phyloP scores from a whole-genome alignment of 192 early-diverging fungal species.

The Gonapodya sp. region DNA sequence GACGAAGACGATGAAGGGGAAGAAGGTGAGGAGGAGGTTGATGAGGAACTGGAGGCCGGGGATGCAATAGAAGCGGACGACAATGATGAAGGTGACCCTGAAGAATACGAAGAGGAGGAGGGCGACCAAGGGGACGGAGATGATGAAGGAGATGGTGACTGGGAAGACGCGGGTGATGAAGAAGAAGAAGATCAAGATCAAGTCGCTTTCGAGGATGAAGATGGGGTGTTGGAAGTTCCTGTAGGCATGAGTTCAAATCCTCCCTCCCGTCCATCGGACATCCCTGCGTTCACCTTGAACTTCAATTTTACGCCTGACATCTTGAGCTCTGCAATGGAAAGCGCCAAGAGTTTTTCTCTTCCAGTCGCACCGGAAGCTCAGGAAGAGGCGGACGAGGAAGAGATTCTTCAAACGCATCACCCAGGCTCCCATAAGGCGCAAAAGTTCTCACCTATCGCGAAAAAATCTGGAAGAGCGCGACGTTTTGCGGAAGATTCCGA shows the following conservation, averaged over 20 bases:
- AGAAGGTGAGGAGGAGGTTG: not conserved
- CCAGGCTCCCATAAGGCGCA: not conserved
- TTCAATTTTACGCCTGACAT: not conserved
- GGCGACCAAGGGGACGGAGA: not conserved
- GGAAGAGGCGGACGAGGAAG: not conserved
- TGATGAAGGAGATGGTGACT: not conserved
- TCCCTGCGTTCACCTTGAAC: not conserved
- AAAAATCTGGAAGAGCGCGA: not conserved
- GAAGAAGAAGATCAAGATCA: not conserved
- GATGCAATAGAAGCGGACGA: not conserved
- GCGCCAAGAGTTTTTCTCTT: not conserved
- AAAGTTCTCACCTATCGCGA: not conserved
- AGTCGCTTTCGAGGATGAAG: not conserved
- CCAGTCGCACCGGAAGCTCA: not conserved
- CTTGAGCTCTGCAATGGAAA: not conserved
- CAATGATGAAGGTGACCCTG: not conserved
- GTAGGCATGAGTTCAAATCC: not conserved
- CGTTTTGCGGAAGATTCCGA: not conserved
- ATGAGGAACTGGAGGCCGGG: not conserved
- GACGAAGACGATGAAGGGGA: not conserved
- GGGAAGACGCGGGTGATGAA: not conserved
- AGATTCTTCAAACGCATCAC: not conserved
- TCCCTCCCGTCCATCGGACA: not conserved
- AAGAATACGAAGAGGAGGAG: not conserved
- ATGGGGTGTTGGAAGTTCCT: not conserved